Base-by-base conservation (phyloP, 176 grass and related monocot genomes). In the Oryza glaberrima region DNA sequence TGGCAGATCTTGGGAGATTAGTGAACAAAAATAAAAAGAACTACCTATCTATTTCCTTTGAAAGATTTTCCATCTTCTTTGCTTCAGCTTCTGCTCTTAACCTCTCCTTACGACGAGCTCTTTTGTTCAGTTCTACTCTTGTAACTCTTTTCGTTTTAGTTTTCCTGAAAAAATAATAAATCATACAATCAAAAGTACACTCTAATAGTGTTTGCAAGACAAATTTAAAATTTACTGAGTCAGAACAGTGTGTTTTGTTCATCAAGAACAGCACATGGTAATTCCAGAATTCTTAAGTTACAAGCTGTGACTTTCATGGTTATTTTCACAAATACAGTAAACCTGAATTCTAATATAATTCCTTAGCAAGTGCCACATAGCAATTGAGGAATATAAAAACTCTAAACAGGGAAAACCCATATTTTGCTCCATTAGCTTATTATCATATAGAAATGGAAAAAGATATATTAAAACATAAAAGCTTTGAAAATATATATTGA, bases 31-130 rank as follows among this genome's bases (percentile, higher is more conserved):
- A 85, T 14, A 77, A 46, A 46, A 15, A 17, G 32, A 77, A 20
- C 13, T 88, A 92, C 96, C 90, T 94, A 32, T 99, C 96, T 82
- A 99, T 95, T 96, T 99, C 88, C 72, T 96, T 92, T 2, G 90
- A 94, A 89, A 99, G 52, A 40, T 40, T 81, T 60, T 89, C 78
- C 13, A 86, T 70, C 80, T 94, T 96, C 87, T 94, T 94, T 49
- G 88, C 86, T 81, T 91, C 72, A 16, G 64, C 77, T 82, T 96
- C 91, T 79, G 91, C 68, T 89, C 72, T 90, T 64, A 99, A 71
- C 73, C 81, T 88, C 68, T 94, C 96, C 87, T 94, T 99, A 19
- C 83, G 91, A 85, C 91, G 92, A 73, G 91, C 86, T 89, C 93
- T 96, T 89, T 52, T 85, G 74, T 99, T 99, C 83, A 89, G 67